Evolutionary conservation across 2,329 filamentous ascomycete species (phyloP).

Genomic region (Neocucurbitaria cava): DNA sequence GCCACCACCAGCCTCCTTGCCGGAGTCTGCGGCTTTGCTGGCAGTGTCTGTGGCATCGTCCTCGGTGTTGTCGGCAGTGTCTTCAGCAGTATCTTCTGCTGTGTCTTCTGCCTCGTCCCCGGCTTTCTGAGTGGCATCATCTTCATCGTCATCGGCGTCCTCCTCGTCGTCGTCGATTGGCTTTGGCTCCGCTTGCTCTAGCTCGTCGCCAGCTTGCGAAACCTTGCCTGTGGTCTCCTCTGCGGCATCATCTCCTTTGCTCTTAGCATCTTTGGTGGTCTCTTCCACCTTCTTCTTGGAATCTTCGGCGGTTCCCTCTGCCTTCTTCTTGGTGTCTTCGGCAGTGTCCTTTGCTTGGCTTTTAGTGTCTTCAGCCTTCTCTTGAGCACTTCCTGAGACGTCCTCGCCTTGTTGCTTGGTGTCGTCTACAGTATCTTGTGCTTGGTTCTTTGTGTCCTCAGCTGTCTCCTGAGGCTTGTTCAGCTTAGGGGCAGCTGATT

Average conservation of each 20-base stretch:
- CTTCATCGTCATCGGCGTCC: constrained; percentile 32
- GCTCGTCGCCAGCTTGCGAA: constrained; percentile 54
- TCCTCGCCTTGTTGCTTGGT: constrained; percentile 42
- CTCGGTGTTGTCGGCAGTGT: constrained; percentile 51
- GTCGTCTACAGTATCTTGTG: constrained; percentile 43
- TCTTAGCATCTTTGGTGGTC: constrained; percentile 47
- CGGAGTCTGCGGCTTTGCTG: constrained; percentile 43
- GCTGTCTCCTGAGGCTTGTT: constrained; percentile 47
- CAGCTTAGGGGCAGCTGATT: constrained; percentile 51
- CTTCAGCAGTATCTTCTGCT: constrained; percentile 42
- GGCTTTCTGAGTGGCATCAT: constrained; percentile 53
- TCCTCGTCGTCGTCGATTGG: constrained; percentile 53
- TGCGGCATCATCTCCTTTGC: constrained; percentile 42
- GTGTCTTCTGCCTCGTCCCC: constrained; percentile 55
- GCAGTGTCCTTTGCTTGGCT: constrained; percentile 45
- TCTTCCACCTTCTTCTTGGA: constrained; percentile 46
- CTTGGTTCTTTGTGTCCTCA: constrained; percentile 46
- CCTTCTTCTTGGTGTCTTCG: constrained; percentile 51
- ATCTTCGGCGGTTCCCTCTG: constrained; percentile 45
- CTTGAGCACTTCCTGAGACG: neutral
- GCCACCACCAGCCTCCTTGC: constrained; percentile 46
- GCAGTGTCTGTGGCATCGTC: constrained; percentile 49
- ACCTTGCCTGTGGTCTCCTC: constrained; percentile 56
- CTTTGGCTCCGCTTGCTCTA: constrained; percentile 56
- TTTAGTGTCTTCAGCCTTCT: constrained; percentile 47